Base-by-base conservation (phyloP, 345 rosid species). In the Gossypium ekmanianum region DNA sequence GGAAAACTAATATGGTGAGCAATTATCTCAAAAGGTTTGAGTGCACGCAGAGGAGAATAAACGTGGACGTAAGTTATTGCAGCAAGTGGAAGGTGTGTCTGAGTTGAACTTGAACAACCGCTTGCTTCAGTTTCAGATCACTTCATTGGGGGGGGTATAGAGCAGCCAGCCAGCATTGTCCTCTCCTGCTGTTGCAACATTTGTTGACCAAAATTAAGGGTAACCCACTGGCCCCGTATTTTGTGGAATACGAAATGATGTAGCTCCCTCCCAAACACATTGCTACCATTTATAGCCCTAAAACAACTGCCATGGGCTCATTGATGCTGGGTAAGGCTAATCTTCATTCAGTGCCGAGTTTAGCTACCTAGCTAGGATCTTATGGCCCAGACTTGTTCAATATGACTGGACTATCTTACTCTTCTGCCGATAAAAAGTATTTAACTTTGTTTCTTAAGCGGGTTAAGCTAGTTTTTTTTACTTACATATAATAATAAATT, bases 151-250 rank as follows among this genome's bases (percentile, higher is more conserved):
- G 4, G 76, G 43, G 79, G 72, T 57, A n/a, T 81, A 9, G 81
- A 86, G 48, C 89, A 89, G 11, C 89, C 89, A 89, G 9, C 89
- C 90, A 22, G 69, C 84, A 24, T 18, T 10, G 62, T 89, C 88
- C 34, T 44, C 71, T 54, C 76, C 22, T 1, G 27, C 77, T 11
- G 81, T 78, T 9, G 64, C 62, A 34, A 56, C 58, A 43, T 79
- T 79, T 3, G 14, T 12, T 22, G 51, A n/a, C 9, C 70, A 43
- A 43, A 61, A 74, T 58, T 83, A 85, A 22, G 87, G 79, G 48
- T 87, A 89, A 2, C 89, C 87, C 27, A 89, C 76, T 22, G 91
- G 93, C 17, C 58, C 58, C 9, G 58, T 54, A 8, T 17, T 34
- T 34, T 54, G 58, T 54, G 58, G 57, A 54, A 54, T 54, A 8